Base-by-base conservation (phyloP, 2,329 filamentous ascomycete species). In the Pseudogymnoascus sp. region DNA sequence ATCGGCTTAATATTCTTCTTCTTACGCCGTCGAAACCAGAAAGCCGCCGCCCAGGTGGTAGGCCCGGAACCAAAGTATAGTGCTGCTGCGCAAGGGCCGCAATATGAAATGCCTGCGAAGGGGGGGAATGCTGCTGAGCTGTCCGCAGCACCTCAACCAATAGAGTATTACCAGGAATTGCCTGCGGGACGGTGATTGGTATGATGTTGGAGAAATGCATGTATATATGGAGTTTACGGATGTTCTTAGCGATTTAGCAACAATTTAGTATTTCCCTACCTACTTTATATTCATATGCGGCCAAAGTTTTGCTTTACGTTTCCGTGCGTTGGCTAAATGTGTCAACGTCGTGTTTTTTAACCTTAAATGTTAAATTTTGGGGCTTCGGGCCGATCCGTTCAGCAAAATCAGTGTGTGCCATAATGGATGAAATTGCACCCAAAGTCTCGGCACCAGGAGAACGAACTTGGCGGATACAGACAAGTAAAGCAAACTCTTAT, bases 301-400 rank as follows among this genome's bases (percentile, higher is more conserved):
- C 49, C 9, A 19, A 30, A 4, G 23, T n/a, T 28, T n/a, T 49
- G 38, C 16, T 23, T 22, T 5, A n/a, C 8, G 14, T 11, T 30
- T 52, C 25, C 2, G 4, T 16, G 25, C 4, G 14, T 16, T 28
- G 42, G 6, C 6, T n/a, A 12, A 33, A 52, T 30, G 23, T 33
- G 25, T 33, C 49, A 55, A 55, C 19, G 8, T 55, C 28, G 49
- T 33, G 6, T 55, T 55, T 19, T 55, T 30, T 19, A 55, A 55
- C 45, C 45, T 55, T 55, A 55, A 52, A 45, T 16, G n/a, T 30
- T 52, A 12, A 11, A 6, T 55, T 52, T 30, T 12, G 25, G 49
- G n/a, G n/a, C 49, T 55, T 55, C 49, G 49, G 49, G 49, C 49
- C 49, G 49, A 12, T 33, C 45, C 49, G 49, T 55, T 30, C n/a